phyloP scores from a whole-genome alignment of 1,284 basidiomycete genomes.

The Leccinum fallax region DNA sequence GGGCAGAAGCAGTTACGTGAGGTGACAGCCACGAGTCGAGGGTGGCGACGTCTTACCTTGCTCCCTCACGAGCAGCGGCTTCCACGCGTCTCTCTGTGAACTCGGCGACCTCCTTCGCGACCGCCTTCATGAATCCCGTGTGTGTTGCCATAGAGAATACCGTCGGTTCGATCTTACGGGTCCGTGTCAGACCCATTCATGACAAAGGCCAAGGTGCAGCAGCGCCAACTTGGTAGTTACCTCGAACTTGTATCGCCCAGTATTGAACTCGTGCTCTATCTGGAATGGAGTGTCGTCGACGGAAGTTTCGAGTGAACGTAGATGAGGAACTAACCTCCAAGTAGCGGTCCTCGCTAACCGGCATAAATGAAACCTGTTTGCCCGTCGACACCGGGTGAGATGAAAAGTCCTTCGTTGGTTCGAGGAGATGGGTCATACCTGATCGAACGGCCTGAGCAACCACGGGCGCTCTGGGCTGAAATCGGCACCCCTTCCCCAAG shows the following conservation, averaged over 20 bases:
- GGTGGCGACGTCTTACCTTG: constrained; percentile 36
- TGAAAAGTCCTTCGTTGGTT: background rate
- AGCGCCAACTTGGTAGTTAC: constrained; percentile 27
- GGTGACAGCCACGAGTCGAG: background rate
- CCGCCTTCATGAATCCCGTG: constrained; percentile 44
- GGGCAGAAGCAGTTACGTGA: background rate
- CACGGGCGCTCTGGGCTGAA: constrained; percentile 56
- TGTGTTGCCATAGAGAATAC: constrained; percentile 60
- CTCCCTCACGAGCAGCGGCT: constrained; percentile 43
- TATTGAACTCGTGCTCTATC: constrained; percentile 60
- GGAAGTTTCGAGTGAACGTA: too few species aligned
- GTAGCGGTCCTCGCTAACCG: constrained; percentile 50
- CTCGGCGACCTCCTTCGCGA: constrained; percentile 43
- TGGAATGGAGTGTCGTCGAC: constrained; percentile 27
- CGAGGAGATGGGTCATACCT: constrained; percentile 38
- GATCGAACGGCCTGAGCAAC: constrained; percentile 67
- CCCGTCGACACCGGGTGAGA: background rate
- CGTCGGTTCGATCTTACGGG: constrained; percentile 46
- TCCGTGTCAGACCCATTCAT: background rate
- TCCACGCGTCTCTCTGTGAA: constrained; percentile 46
- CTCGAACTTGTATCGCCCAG: constrained; percentile 61
- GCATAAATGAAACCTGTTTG: constrained; percentile 48
- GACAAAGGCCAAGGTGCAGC: background rate
- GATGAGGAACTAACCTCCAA: constrained; percentile 35
- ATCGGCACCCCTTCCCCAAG: constrained; percentile 56